A percentile compares a stretch with the other conserved stretches of the same genome.
Conservation (phyloP, 257 asterid genomes). For the Solanum chiquidenum region DNA sequence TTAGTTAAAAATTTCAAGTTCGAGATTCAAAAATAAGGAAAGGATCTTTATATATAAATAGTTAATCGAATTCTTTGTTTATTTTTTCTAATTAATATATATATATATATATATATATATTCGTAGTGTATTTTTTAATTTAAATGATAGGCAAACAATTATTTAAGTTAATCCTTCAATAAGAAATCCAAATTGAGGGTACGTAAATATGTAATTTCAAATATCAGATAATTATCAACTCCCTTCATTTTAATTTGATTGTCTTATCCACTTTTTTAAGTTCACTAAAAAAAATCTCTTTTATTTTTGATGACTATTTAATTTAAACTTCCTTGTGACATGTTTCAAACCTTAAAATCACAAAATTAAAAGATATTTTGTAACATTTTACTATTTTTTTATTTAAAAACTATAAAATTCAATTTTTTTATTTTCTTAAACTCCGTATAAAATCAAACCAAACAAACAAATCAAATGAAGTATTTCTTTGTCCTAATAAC, state of each 20-base stretch:
- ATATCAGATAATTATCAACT: neutral
- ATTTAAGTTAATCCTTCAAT: neutral
- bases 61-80: neutral
- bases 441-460: neutral
- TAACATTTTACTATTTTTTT: accelerated
- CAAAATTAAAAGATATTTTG: no score
- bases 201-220: neutral
- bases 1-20: neutral
- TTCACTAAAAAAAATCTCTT: no score
- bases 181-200: neutral
- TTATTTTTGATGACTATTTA: no score
- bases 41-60: neutral
- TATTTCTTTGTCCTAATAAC: neutral
- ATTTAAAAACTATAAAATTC: accelerated
- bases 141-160: neutral
- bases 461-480: no score
- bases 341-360: no score
- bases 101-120: no score
- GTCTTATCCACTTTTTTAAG: no score
- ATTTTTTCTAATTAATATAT: neutral
- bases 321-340: neutral
- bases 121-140: neutral
- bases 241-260: no score
- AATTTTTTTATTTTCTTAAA: no score
- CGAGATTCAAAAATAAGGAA: neutral